Evolutionary conservation across 2,329 filamentous ascomycete genomes (phyloP).

Genomic region (Aureobasidium zeae): DNA sequence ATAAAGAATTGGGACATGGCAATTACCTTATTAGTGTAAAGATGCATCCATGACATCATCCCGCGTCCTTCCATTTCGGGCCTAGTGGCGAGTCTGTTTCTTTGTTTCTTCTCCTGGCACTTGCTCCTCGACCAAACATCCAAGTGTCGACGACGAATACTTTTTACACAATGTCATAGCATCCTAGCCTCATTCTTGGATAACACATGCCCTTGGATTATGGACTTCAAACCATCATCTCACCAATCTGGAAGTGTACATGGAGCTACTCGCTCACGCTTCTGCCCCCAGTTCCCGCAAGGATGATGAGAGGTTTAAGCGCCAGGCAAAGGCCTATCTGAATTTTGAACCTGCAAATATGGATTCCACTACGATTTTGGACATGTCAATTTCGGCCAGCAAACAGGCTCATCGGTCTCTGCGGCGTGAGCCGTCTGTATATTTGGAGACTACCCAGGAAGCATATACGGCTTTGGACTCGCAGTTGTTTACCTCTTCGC

Average conservation of each 20-base stretch:
- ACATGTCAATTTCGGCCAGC: too few species aligned
- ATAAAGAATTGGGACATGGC: too few species aligned
- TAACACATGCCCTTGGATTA: not conserved
- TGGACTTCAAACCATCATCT: not conserved
- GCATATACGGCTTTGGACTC: constrained; percentile 34
- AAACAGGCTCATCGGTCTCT: too few species aligned
- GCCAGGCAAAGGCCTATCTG: constrained; percentile 34
- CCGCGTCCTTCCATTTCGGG: not conserved
- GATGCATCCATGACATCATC: constrained; percentile 8
- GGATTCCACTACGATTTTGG: not conserved
- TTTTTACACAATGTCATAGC: too few species aligned
- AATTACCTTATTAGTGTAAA: too few species aligned
- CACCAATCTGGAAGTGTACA: constrained; percentile 8
- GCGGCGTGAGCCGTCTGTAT: constrained; percentile 16
- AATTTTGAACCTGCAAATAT: constrained; percentile 24
- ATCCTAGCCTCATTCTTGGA: not conserved
- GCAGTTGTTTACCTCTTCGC: constrained; percentile 29
- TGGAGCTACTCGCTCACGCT: constrained; percentile 39
- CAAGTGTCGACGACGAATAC: too few species aligned
- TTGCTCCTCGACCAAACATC: not conserved
- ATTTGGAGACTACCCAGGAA: constrained; percentile 37
- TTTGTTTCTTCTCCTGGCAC: constrained; percentile 8
- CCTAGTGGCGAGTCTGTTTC: not conserved
- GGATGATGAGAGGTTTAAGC: constrained; percentile 34
- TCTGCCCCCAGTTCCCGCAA: constrained; percentile 34